Evolutionary conservation across 1,284 basidiomycete species (phyloP), one percentile per base, ranked within the genome.

Genomic region (Xanthoconium separans): DNA sequence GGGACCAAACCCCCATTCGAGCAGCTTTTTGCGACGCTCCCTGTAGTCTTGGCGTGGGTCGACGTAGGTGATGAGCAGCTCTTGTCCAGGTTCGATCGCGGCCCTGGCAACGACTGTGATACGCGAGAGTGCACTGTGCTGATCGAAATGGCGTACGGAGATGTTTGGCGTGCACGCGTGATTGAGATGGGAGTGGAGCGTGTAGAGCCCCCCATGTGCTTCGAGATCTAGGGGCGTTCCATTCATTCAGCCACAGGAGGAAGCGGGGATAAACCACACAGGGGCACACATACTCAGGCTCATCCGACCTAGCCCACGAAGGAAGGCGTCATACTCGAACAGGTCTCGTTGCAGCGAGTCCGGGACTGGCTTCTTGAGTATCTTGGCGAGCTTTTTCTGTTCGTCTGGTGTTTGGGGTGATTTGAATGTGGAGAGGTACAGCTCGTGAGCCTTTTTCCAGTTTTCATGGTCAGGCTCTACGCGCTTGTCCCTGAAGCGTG

Each of bases 151-250:
- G 18, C 81, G 83, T 22, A 90, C 84, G 36, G 87, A 86, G 43
- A 89, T 62, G 66, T 93, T 94, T 1, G 93, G 91, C 5, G 73
- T 68, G 70, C 93, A 96, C 15, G 80, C 80, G 69, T 95, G 93
- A 71, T 95, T 95, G 39, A 95, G 69, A 65, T 95, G 91, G 2
- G 91, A 89, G 70, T 96, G 93, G 10, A 96, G 79, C 8, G 81
- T 79, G 70, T 95, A 95, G 11, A 95, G 75, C 2, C 92, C 93
- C 6, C 93, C 93, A 57, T 93, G 91, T 3, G 86, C 83, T 71
- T 95, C 93, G 55, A 93, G 77, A 67, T 95, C 88, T 90, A 58
- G n/a, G 22, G 33, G 27, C 8, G 6, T 22, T 47, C 20, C 31
- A 27, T 27, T 27, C 10, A 33, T 50, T 61, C 47, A 58, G 53